These are phyloP conservation scores for Coemansia sp. DNA, from an alignment of 192 early-diverging fungal species.

Conservation along the genomic window DNA sequence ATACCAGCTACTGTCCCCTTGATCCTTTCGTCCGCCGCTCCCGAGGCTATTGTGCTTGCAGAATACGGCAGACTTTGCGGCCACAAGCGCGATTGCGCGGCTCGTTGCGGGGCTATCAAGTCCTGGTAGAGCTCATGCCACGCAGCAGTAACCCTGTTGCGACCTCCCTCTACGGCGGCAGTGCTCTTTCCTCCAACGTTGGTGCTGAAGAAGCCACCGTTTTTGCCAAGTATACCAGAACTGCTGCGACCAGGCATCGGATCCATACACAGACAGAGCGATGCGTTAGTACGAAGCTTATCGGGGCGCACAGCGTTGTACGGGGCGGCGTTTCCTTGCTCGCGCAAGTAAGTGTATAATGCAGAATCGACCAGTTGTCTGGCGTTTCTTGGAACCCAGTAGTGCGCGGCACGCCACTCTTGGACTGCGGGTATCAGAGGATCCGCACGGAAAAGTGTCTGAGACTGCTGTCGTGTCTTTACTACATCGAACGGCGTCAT, in stretches of 20 bases:
- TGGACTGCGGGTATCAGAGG: constrained; percentile 31
- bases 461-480: constrained; percentile 36
- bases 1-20: constrained; percentile 67
- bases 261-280: constrained; percentile 29
- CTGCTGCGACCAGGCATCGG: neutral
- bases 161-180: neutral
- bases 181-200: neutral
- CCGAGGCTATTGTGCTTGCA: neutral
- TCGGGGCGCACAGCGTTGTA: neutral
- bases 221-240: constrained; percentile 9
- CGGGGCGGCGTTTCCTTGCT: neutral
- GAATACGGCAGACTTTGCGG: constrained; percentile 14
- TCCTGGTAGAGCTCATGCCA: constrained; percentile 23
- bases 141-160: constrained; percentile 9
- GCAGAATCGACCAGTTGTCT: constrained; percentile 24
- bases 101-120: constrained; percentile 27
- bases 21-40: constrained; percentile 14
- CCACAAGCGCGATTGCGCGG: constrained; percentile 17
- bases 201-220: constrained; percentile 14
- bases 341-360: constrained; percentile 12
- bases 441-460: constrained; percentile 33
- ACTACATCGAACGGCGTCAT: constrained; percentile 50
- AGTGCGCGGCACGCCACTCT: constrained; percentile 24
- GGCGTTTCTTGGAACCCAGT: constrained; percentile 27
- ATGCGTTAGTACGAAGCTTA: constrained; percentile 19